Percentiles rank a stretch among this genome's conserved stretches.
Conservation (phyloP, 257 asterid genomes). For the Nicotiana undulata region DNA sequence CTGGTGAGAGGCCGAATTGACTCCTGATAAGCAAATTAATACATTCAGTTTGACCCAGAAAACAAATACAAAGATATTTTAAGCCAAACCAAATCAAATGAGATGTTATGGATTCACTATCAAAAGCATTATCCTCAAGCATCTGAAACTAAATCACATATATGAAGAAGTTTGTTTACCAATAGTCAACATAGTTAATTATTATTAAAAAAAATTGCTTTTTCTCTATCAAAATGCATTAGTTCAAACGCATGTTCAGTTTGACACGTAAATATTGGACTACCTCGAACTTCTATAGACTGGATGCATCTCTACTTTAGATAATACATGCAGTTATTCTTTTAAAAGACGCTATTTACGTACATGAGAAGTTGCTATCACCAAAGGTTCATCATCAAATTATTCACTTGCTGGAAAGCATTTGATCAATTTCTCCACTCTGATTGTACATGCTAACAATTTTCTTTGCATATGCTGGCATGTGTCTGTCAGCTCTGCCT, state of each 20-base stretch:
- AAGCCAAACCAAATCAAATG: neutral
- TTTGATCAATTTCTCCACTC: conserved; percentile 83
- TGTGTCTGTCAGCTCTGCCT: conserved; percentile 87
- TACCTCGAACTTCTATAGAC: neutral
- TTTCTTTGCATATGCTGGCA: conserved; percentile 80
- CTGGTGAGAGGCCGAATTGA: neutral
- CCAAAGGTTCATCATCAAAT: conserved; percentile 10
- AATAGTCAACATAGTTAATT: neutral
- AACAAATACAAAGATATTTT: neutral
- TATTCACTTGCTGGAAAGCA: conserved; percentile 55
- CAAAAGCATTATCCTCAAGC: neutral
- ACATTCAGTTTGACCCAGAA: neutral
- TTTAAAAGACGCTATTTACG: neutral
- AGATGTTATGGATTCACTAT: neutral
- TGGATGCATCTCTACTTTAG: neutral
- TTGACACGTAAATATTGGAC: neutral
- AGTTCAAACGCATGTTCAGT: neutral
- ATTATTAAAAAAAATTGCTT: neutral
- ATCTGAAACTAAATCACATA: neutral
- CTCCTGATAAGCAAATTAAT: neutral
- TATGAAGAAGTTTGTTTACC: neutral
- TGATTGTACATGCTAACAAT: conserved; percentile 74
- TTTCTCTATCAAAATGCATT: neutral
- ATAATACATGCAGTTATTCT: neutral
- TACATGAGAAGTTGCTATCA: neutral